A percentile compares a stretch with the other conserved stretches of the same genome.
Evolutionary conservation across 805 yeast genomes (phyloP).

Genomic region (Metschnikowia hibisci): DNA sequence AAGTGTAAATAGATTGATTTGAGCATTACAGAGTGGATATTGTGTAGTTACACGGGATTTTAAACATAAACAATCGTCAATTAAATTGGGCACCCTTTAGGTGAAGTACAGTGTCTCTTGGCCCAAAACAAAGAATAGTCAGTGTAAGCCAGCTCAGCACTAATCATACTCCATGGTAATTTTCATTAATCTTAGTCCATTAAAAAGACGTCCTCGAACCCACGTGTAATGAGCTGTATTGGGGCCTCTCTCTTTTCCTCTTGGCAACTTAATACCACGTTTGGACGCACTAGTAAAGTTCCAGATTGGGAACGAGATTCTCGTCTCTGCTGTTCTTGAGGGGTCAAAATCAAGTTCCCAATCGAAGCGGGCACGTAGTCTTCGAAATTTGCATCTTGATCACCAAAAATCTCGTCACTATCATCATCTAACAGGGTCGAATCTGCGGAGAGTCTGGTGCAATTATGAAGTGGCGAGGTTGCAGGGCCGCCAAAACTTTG

Average conservation of each 20-base stretch:
- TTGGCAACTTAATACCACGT: constrained; percentile 11
- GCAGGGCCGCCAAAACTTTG: not conserved
- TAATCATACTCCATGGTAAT: too few species aligned
- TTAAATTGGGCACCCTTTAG: not conserved
- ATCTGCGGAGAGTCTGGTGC: constrained; percentile 1
- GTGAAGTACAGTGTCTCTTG: not conserved
- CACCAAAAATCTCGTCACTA: constrained; percentile 24
- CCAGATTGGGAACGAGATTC: constrained; percentile 58
- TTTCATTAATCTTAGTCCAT: constrained; percentile 31
- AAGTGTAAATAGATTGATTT: constrained; percentile 13
- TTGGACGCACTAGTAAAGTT: constrained; percentile 36
- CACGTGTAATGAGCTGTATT: not conserved
- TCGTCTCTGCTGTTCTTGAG: constrained; percentile 67
- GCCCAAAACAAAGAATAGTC: too few species aligned
- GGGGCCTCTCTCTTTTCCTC: constrained; percentile 1
- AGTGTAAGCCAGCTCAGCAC: too few species aligned
- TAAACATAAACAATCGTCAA: not conserved
- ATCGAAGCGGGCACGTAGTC: constrained; percentile 81
- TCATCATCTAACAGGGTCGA: constrained; percentile 29
- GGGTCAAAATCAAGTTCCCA: constrained; percentile 71
- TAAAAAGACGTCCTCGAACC: constrained; percentile 33
- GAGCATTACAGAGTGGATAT: not conserved
- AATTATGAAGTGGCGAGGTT: not conserved
- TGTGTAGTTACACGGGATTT: not conserved
- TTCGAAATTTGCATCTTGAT: constrained; percentile 47